These are phyloP conservation scores for Paralagenidium karlingii DNA, from an alignment of 352 stramenopile genomes.

Conservation along the genomic window DNA sequence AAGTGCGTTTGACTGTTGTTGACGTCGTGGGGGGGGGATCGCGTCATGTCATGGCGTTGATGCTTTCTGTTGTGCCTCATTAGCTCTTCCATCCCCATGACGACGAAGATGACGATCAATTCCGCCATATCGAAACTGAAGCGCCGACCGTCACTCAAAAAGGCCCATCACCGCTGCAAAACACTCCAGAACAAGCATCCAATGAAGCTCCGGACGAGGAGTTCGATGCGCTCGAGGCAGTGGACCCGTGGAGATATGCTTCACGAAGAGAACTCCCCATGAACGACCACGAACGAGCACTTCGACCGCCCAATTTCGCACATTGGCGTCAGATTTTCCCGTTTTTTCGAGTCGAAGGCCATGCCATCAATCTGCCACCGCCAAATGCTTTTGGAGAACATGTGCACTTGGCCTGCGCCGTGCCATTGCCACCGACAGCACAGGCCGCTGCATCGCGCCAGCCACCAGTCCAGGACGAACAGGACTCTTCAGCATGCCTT, in stretches of 20 bases:
- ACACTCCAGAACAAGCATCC: background rate
- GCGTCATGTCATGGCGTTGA: background rate
- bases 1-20: constrained; percentile 6
- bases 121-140: too few species aligned
- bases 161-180: too few species aligned
- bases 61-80: background rate
- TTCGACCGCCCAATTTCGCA: constrained; percentile 23
- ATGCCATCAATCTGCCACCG: constrained; percentile 9
- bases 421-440: background rate
- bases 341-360: constrained; percentile 23
- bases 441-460: constrained; percentile 4
- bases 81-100: background rate
- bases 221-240: too few species aligned
- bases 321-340: constrained; percentile 32
- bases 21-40: too few species aligned
- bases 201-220: too few species aligned
- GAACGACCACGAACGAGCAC: constrained; percentile 32
- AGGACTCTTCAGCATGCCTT: background rate
- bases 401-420: constrained; percentile 12
- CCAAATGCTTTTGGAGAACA: constrained; percentile 19
- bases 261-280: constrained; percentile 22
- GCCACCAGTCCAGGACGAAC: constrained; percentile 2
- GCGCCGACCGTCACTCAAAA: too few species aligned
- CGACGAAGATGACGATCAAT: too few species aligned
- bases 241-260: background rate